Base-by-base conservation (phyloP, 441 rosid genomes). In the Rhodomyrtus psidioides region DNA sequence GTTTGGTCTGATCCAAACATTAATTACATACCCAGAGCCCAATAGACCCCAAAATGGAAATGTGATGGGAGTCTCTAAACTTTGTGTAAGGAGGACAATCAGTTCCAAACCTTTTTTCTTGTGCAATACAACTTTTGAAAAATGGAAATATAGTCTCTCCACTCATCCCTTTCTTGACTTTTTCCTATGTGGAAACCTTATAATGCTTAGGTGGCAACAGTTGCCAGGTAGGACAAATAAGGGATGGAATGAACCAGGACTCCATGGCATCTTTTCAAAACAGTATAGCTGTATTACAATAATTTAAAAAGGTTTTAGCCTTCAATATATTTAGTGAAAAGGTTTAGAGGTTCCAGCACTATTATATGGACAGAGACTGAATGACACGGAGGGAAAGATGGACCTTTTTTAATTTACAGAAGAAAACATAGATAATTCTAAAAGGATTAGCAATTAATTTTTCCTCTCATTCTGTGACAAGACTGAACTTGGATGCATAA, bases 381-480 rank as follows among this genome's bases (percentile, higher is more conserved):
- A 65, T 1, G 14, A 65, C 49, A 65, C 21, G 49, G n/a, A 65
- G 49, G 49, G 49, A 65, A 65, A 65, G 4, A 65, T 34, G 79
- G 15, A 57, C 60, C 10, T n/a, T 57, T 57, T 57, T 57, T 57
- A 57, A 57, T 57, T 24, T 57, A 57, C 15, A 12, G 79, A 34
- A 65, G 79, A 65, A 65, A 70, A 21, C 49, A 34, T 39, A 21
- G 79, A 70, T 83, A 87, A 90, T 49, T 87, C 51, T 87, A 75
- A 86, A 21, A 85, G 82, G 85, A 88, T 92, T 84, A 88, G 87
- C 59, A 70, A 70, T 70, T 21, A 70, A 70, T 7, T 21, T 70
- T 34, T 70, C 79, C 49, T 21, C 9, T 42, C n/a, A 70, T 70
- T 70, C 79, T 19, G 16, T 39, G 49, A 39, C 79, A 39, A 70